Conservation (phyloP, 148 eudicot genomes). For the Mesembryanthemum crystallinum region DNA sequence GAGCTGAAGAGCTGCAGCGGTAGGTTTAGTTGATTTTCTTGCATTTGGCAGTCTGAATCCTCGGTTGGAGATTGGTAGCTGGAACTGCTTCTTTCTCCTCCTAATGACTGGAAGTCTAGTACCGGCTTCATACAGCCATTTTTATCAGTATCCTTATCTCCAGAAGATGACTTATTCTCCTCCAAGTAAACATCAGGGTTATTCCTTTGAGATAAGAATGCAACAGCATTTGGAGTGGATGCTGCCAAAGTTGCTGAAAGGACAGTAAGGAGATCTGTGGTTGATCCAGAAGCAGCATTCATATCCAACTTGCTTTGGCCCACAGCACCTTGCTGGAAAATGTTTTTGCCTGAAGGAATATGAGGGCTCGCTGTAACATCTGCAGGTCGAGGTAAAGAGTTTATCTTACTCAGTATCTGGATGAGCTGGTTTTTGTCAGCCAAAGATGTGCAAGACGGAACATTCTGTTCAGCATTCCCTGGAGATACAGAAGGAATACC, state of each 20-base stretch:
- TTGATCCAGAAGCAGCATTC: conserved; percentile 41
- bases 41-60: conserved; percentile 58
- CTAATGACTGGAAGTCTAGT: conserved; percentile 27
- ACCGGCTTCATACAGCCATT: conserved; percentile 13
- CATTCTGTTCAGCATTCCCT: conserved; percentile 54
- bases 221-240: conserved; percentile 36
- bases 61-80: conserved; percentile 64
- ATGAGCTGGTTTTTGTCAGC: conserved; percentile 62
- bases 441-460: conserved; percentile 31
- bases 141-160: conserved; percentile 11
- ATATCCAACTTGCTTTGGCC: conserved; percentile 33
- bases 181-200: conserved; percentile 24
- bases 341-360: conserved; percentile 20
- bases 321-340: conserved; percentile 23
- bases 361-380: conserved; percentile 34
- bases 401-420: conserved; percentile 65
- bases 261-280: conserved; percentile 54
- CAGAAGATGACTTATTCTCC: conserved; percentile 14
- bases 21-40: conserved; percentile 39
- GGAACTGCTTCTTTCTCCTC: conserved; percentile 64
- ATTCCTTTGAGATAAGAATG: conserved; percentile 34
- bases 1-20: conserved; percentile 66
- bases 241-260: conserved; percentile 36
- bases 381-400: conserved; percentile 53
- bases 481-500: conserved; percentile 1